Conservation (phyloP, 148 eudicot species). For the Vaccinium vitisidaea region DNA sequence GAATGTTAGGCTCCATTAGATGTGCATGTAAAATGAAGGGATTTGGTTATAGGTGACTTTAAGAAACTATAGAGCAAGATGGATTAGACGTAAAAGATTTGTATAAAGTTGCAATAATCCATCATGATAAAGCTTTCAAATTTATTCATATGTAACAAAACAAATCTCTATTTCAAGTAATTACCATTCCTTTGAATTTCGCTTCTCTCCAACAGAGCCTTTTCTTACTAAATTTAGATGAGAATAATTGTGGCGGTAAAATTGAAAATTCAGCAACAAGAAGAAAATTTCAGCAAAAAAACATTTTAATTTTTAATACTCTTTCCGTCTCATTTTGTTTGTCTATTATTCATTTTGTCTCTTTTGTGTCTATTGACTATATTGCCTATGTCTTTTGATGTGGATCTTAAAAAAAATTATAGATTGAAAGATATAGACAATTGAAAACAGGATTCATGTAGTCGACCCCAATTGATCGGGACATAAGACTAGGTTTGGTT, state of each 20-base stretch:
- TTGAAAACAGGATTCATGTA: no score
- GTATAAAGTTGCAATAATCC: neutral
- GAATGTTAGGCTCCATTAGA: neutral
- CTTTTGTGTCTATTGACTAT: no score
- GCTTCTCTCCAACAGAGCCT: neutral
- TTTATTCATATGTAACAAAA: neutral
- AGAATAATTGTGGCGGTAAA: neutral
- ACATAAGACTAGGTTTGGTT: no score
- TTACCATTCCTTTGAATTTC: neutral
- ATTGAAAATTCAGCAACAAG: neutral
- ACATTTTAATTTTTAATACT: no score
- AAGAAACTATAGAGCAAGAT: neutral
- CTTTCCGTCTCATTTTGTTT: no score
- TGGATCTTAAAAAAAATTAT: no score
- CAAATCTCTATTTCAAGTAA: neutral
- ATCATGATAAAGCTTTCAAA: neutral
- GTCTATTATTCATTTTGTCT: no score
- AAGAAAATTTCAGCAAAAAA: neutral
- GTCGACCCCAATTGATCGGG: no score
- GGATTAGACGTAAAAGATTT: neutral
- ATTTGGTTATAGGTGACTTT: neutral
- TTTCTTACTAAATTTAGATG: neutral
- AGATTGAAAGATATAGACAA: no score
- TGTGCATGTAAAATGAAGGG: neutral
- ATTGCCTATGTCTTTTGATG: no score